Evolutionary conservation across 2,329 filamentous ascomycete genomes (phyloP), one percentile per base, ranked within the genome.

Genomic region (Xylariomycetidae sp.): DNA sequence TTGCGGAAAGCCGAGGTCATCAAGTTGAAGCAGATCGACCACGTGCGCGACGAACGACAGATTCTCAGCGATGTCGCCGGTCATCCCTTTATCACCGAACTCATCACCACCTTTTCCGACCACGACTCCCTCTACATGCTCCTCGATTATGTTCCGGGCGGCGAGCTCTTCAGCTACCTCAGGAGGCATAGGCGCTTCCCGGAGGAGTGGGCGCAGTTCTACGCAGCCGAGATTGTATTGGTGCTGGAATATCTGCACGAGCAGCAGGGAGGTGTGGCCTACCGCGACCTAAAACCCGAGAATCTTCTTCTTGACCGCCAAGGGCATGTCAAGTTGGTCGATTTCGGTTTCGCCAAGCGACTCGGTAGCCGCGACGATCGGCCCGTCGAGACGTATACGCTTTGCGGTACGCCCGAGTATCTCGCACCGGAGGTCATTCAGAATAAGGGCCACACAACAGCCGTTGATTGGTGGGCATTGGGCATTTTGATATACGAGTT

Each of bases 381-480:
- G 19, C 66, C 68, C 5, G 65, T 68, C 31, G 84, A 89, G 61
- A 89, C 85, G 5, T 90, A 89, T 51, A 90, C 85, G 3, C 70
- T 90, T 18, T 90, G 85, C 59, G 85, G 85, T 31, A 90, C 85
- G 2, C 85, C 85, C 28, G 85, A 90, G 54, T 90, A 90, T 57
- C 76, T 90, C 28, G 85, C 85, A 2, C 85, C 85, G 5, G 85
- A 90, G 62, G 85, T 90, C 25, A 89, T 90, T 47, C 77, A 86
- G 45, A 88, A 86, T 56, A 87, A 85, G 54, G 85, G 82, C 10
- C 78, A 82, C 52, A 80, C 75, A 3, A 79, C 75, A 3, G 83
- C 85, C 10, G 85, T 90, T 22, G 85, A 90, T 64, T 90, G 85
- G 85, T 90, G 85, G 85, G 85, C 85, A 1, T 68, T 92, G 46